Evolutionary conservation across 192 early-diverging fungal genomes (phyloP).

Genomic region (Chytriomyces sp.): DNA sequence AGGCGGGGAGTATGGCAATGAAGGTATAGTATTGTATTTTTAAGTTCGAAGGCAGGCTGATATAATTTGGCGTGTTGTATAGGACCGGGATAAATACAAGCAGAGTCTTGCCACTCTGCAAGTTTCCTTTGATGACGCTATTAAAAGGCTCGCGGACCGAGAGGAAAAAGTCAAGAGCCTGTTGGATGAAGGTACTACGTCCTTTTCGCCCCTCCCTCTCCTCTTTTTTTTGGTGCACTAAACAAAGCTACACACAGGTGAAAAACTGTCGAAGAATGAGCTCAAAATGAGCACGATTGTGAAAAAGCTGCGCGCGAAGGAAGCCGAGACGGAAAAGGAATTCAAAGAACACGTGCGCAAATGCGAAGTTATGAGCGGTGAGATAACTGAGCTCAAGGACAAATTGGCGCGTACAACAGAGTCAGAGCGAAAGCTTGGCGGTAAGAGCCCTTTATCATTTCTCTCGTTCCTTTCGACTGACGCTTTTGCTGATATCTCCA

Average conservation of each 20-base stretch:
- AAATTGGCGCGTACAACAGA: conserved; percentile 26
- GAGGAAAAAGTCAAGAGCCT: conserved; percentile 42
- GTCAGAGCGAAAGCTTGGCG: conserved; percentile 35
- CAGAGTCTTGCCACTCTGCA: conserved; percentile 11
- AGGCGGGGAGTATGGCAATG: neutral
- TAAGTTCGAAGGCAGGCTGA: neutral
- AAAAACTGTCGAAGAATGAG: conserved; percentile 77
- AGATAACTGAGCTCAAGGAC: conserved; percentile 36
- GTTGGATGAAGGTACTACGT: conserved; percentile 38
- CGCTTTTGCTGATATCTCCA: neutral
- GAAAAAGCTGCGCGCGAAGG: conserved; percentile 73
- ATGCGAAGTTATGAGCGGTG: conserved; percentile 12
- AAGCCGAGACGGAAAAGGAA: conserved; percentile 61
- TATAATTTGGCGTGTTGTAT: neutral
- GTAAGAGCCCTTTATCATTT: conserved; percentile 6
- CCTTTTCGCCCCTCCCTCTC: neutral
- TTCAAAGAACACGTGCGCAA: conserved; percentile 40
- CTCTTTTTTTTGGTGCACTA: no score
- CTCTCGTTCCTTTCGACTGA: conserved; percentile 6
- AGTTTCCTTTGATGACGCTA: conserved; percentile 29
- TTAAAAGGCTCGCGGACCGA: conserved; percentile 33
- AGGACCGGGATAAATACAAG: conserved; percentile 25
- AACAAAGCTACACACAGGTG: conserved; percentile 60
- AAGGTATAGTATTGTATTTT: conserved; percentile 16
- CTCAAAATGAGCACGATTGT: conserved; percentile 64